These are phyloP conservation scores for Eucalyptus paniculata DNA, from an alignment of 345 rosid genomes.

Conservation along the genomic window DNA sequence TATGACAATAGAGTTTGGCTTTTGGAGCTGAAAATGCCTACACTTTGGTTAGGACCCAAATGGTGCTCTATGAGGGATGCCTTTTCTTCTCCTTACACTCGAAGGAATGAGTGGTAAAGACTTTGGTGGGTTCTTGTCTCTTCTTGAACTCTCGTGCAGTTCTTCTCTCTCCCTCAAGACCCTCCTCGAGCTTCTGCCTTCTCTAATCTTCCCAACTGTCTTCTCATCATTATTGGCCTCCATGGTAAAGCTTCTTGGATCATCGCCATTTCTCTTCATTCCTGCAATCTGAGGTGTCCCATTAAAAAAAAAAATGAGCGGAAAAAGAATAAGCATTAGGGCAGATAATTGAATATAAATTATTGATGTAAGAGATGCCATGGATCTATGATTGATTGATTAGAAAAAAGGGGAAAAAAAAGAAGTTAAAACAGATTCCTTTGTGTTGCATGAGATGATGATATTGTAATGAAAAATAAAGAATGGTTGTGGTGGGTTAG, in stretches of 20 bases:
- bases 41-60: constrained; percentile 31
- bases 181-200: constrained; percentile 9
- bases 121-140: constrained; percentile 43
- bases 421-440: background rate
- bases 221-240: constrained; percentile 19
- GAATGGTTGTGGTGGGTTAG: constrained; percentile 5
- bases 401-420: background rate
- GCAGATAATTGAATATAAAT: background rate
- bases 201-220: constrained; percentile 21
- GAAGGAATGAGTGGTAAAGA: constrained; percentile 40
- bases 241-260: constrained; percentile 24
- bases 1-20: background rate
- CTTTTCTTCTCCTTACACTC: constrained; percentile 72
- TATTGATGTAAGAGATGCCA: background rate
- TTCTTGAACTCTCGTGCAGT: constrained; percentile 51
- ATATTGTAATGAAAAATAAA: background rate
- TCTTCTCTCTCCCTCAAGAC: constrained; percentile 25
- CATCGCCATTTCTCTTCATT: constrained; percentile 49
- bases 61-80: constrained; percentile 82
- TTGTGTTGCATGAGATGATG: background rate
- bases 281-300: constrained; percentile 49
- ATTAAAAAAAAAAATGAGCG: background rate
- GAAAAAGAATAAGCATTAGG: background rate
- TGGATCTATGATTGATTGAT: background rate
- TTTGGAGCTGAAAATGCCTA: background rate